Base-by-base conservation (phyloP, 441 rosid genomes). In the Erysimum cheiri region DNA sequence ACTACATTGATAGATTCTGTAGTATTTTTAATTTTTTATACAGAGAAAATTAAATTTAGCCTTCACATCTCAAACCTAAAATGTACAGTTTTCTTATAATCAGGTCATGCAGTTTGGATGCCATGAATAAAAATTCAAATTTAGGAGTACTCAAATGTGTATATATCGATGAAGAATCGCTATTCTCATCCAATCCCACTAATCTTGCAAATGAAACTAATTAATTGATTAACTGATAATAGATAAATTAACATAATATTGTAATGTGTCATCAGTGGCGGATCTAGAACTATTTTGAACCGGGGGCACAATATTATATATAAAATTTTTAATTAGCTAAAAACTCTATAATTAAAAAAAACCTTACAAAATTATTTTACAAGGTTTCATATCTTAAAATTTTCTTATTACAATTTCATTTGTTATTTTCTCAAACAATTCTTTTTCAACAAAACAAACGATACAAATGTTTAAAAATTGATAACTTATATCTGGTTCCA, bases 241-340 rank as follows among this genome's bases (percentile, higher is more conserved):
- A 17, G 36, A 53, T 57, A 8, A 39, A 41, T 7, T 22, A 33
- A 35, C 33, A 44, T 52, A 64, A 33, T 39, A 15, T 33, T 59
- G 57, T 74, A 44, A 44, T 17, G 31, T 41, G 32, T 15, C 67
- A 67, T 52, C 24, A 22, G 24, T 22, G 24, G 24, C 24, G 24
- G 24, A 22, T 22, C 24, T 22, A 22, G 2, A 22, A 22, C 24
- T 22, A 22, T 22, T 22, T 22, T 22, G 24, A 22, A 22, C 2
- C 24, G 24, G 24, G 2, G 24, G 24, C 24, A 22, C 24, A 22
- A 22, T 22, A 22, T 22, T 22, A 22, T 22, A 22, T 22, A 22
- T 22, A 22, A 22, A 22, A 22, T 1, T 22, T 22, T 1, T 22
- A 22, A 22, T 22, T 22, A 22, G 24, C 1, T 22, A 22, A 22